Percentiles rank a stretch among this genome's conserved stretches.
Evolutionary conservation across 768 basidiomycete species (phyloP).

Genomic region (Pulveroboletus sp.): DNA sequence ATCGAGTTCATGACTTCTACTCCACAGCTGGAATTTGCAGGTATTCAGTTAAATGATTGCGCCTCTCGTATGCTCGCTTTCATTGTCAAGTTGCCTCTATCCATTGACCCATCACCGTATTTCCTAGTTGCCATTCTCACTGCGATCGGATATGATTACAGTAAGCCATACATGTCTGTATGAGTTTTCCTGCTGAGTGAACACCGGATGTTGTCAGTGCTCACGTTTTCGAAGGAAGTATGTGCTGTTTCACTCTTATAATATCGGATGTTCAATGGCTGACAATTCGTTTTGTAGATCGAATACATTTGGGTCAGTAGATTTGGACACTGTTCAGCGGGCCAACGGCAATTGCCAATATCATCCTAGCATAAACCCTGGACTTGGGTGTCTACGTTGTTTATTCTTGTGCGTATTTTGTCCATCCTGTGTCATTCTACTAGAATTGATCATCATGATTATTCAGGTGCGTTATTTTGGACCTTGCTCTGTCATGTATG

Average conservation of each 20-base stretch:
- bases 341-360: too few species aligned
- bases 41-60: too few species aligned
- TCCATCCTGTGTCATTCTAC: neutral
- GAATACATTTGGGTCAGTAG: conserved; percentile 10
- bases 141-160: neutral
- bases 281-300: conserved; percentile 1
- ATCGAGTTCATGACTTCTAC: too few species aligned
- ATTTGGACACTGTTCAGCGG: neutral
- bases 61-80: too few species aligned
- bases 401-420: neutral
- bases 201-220: neutral
- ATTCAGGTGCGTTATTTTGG: conserved; percentile 4
- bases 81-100: too few species aligned
- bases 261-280: neutral
- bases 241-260: neutral
- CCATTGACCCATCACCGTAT: too few species aligned
- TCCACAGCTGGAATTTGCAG: too few species aligned
- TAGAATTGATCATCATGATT: too few species aligned
- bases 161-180: neutral
- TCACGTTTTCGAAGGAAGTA: conserved; percentile 1
- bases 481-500: neutral
- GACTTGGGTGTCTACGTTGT: conserved; percentile 1
- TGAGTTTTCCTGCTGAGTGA: neutral
- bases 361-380: neutral
- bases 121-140: neutral